Percentiles rank a stretch among this genome's conserved stretches.
phyloP scores from a whole-genome alignment of 2,329 filamentous ascomycete genomes.

The Fusarium sp. region DNA sequence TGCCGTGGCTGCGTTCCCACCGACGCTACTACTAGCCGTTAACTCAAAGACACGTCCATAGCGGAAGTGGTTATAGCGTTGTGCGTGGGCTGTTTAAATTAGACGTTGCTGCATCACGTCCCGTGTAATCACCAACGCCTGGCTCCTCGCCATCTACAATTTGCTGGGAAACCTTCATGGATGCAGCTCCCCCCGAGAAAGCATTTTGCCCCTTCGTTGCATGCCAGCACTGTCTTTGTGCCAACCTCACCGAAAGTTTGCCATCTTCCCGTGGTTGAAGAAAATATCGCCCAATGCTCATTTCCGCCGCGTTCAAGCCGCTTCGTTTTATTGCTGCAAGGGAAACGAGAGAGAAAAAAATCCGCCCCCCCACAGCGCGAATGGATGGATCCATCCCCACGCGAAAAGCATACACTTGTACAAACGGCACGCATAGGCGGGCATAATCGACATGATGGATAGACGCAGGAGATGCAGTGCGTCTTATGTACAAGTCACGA shows the following conservation, averaged over 20 bases:
- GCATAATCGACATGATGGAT: slow-evolving; percentile 44
- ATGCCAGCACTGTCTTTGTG: slow-evolving; percentile 13
- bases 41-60: slow-evolving; percentile 23
- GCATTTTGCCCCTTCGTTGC: slow-evolving; percentile 19
- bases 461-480: slow-evolving; percentile 16
- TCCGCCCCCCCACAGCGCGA: slow-evolving; percentile 32
- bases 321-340: slow-evolving; percentile 46
- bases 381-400: slow-evolving; percentile 22
- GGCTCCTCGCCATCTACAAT: slow-evolving; percentile 4
- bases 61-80: slow-evolving; percentile 22
- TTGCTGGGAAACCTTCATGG: slow-evolving; percentile 24
- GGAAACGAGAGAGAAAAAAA: slow-evolving; percentile 37
- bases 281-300: slow-evolving; percentile 37
- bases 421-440: slow-evolving; percentile 36
- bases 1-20: slow-evolving; percentile 34
- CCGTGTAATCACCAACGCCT: slow-evolving; percentile 40
- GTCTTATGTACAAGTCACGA: slow-evolving; percentile 16
- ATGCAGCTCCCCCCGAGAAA: slow-evolving; percentile 27
- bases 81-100: slow-evolving; percentile 31
- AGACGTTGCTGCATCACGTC: slow-evolving; percentile 28
- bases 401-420: slow-evolving; percentile 28
- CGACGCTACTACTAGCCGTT: slow-evolving; percentile 30
- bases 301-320: slow-evolving; percentile 37
- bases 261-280: slow-evolving; percentile 9
- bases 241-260: slow-evolving; percentile 41